Evolutionary conservation across 768 basidiomycete genomes (phyloP), one percentile per base, ranked within the genome.

Genomic region (Candolleomyces eurysporus): DNA sequence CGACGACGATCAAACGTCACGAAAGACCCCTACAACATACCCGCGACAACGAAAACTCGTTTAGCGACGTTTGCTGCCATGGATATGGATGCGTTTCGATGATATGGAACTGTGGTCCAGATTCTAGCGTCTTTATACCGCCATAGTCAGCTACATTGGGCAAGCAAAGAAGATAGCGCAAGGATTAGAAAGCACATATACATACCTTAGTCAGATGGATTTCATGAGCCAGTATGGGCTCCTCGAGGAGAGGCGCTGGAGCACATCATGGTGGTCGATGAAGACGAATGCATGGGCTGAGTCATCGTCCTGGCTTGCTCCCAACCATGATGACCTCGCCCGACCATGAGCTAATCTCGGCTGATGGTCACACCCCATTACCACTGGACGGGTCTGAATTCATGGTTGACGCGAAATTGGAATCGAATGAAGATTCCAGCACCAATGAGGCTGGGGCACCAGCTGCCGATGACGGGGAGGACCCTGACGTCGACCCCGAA

Each of bases 11-110:
- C 19, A 10, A 39, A 19, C 14, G 26, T 22, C 36, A 36, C 6
- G 11, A 5, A 36, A 36, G 36, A 36, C 36, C 8, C 36, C 36
- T 11, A 36, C 36, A 68, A 74, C 80, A 39, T 66, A 72, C 87
- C 87, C 64, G 84, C 83, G 45, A 89, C 80, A 36, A 89, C 79
- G 46, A 88, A 73, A 50, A 88, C 78, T 14, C 80, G 82, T 52
- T 83, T 81, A 32, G 74, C 65, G 32, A 68, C 62, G 61, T 74
- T 67, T 69, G 77, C 70, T 32, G 69, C 59, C 70, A 70, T 75
- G 40, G 51, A 50, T 48, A 59, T 43, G 5, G 39, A 16, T 42
- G 21, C 3, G 10, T 17, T 36, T 22, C 32, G 22, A 31, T 17
- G 51, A 19, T 31, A 19, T 11, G 7, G 30, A 31, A 55, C 53